phyloP scores from a whole-genome alignment of 495 filamentous ascomycete genomes.

The Penicillium egyptiacum region DNA sequence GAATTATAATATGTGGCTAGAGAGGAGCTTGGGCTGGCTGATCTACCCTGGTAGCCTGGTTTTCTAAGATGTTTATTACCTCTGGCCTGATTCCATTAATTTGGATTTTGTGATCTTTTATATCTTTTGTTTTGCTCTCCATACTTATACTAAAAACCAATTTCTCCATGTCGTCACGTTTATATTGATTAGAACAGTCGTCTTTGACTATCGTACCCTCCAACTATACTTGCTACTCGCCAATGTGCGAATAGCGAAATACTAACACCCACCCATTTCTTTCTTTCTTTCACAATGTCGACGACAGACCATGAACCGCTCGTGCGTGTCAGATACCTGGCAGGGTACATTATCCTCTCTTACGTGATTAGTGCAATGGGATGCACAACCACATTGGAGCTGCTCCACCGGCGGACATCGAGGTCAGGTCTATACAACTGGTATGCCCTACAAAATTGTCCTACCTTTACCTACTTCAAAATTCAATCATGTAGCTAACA shows the following conservation, averaged over 20 bases:
- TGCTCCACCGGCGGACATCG: constrained; percentile 74
- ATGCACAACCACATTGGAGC: constrained; percentile 73
- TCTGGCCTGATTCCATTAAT: background rate
- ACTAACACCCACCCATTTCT: background rate
- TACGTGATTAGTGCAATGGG: constrained; percentile 78
- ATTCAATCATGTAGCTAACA: background rate
- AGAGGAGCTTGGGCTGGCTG: background rate
- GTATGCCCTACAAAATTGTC: constrained; percentile 36
- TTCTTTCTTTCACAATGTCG: constrained; percentile 25
- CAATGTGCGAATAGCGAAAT: background rate
- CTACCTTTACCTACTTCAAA: background rate
- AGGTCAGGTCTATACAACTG: constrained; percentile 68
- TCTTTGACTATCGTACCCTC: background rate
- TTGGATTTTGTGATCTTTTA: background rate
- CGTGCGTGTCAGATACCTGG: constrained; percentile 48
- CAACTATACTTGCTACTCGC: background rate
- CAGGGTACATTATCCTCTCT: constrained; percentile 68
- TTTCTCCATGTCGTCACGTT: background rate
- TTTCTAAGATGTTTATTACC: constrained; percentile 11
- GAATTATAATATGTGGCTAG: constrained; percentile 1
- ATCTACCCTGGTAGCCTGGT: too few species aligned
- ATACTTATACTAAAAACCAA: background rate
- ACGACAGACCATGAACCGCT: constrained; percentile 9
- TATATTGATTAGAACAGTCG: background rate
- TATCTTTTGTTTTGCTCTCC: background rate